Conservation (phyloP, 805 yeast species). For the Teunomyces stri region DNA sequence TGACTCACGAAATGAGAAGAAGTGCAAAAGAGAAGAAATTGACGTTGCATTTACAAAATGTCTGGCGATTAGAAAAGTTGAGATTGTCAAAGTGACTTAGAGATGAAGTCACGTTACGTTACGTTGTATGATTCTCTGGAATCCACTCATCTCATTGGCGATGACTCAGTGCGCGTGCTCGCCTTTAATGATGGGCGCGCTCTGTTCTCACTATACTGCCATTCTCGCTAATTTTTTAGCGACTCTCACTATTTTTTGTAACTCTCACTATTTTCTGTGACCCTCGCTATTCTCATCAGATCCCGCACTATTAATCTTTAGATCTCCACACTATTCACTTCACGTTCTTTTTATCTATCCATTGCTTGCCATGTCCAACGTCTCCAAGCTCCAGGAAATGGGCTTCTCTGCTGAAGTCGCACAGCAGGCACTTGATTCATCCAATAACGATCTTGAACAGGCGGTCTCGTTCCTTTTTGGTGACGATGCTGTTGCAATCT, state of each 20-base stretch:
- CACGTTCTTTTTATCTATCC: neutral
- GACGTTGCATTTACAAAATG: no score
- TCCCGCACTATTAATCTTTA: neutral
- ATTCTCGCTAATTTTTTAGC: no score
- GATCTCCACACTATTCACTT: no score
- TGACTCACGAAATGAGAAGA: neutral
- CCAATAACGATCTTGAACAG: constrained; percentile 28
- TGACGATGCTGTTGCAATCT: constrained; percentile 24
- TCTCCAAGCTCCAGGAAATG: constrained; percentile 30
- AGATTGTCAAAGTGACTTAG: no score
- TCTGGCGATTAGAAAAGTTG: no score
- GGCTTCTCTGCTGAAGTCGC: constrained; percentile 40
- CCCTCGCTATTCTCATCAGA: neutral
- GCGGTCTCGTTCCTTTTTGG: constrained; percentile 39
- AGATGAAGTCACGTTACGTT: no score
- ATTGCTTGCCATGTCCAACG: constrained; percentile 9
- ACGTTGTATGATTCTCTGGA: no score
- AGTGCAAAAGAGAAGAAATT: no score
- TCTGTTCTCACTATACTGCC: no score
- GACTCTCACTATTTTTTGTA: neutral
- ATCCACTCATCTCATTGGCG: no score
- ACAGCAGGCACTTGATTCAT: constrained; percentile 31
- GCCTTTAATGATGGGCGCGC: no score
- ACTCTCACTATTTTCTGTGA: neutral
- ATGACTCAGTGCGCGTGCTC: no score